Percentiles rank a stretch among this genome's conserved stretches.
phyloP scores from a whole-genome alignment of 2,329 filamentous ascomycete species.

The Verticillium tricorpus region DNA sequence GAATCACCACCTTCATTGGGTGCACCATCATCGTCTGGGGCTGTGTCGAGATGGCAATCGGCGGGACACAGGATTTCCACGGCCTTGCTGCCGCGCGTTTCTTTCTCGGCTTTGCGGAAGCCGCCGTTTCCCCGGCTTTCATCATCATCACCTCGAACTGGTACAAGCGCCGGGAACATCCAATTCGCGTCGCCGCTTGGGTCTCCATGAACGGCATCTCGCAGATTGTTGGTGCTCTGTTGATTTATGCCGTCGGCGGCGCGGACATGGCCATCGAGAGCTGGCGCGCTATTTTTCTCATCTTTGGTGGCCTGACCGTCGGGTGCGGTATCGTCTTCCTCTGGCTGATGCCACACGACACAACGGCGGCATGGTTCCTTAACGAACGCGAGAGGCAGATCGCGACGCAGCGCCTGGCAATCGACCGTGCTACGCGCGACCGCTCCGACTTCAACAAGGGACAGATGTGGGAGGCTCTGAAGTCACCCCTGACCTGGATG shows the following conservation, averaged over 20 bases:
- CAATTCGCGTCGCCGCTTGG: slow-evolving; percentile 59
- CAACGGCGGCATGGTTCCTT: slow-evolving; percentile 51
- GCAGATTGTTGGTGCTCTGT: slow-evolving; percentile 50
- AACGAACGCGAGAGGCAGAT: slow-evolving; percentile 62
- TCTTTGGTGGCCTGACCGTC: slow-evolving; percentile 58
- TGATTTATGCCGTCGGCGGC: slow-evolving; percentile 54
- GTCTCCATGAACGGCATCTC: slow-evolving; percentile 53
- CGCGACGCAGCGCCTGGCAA: slow-evolving; percentile 65
- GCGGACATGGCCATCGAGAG: slow-evolving; percentile 31
- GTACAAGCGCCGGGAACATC: slow-evolving; percentile 52
- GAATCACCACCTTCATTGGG: slow-evolving; percentile 11
- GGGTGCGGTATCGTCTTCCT: slow-evolving; percentile 53
- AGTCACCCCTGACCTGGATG: slow-evolving; percentile 50
- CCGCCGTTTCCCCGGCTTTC: slow-evolving; percentile 34
- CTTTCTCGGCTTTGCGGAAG: slow-evolving; percentile 17
- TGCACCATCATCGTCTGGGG: slow-evolving; percentile 48
- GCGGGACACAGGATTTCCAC: slow-evolving; percentile 9
- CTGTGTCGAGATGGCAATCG: slow-evolving; percentile 30
- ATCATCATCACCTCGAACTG: slow-evolving; percentile 43
- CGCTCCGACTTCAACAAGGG: slow-evolving; percentile 64
- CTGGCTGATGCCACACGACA: slow-evolving; percentile 55
- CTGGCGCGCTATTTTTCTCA: slow-evolving; percentile 53
- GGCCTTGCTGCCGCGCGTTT: slow-evolving; percentile 16
- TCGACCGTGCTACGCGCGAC: slow-evolving; percentile 72
- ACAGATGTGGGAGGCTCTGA: slow-evolving; percentile 51